Evolutionary conservation across 2,329 filamentous ascomycete genomes (phyloP).

Genomic region (Cytospora piceicola): DNA sequence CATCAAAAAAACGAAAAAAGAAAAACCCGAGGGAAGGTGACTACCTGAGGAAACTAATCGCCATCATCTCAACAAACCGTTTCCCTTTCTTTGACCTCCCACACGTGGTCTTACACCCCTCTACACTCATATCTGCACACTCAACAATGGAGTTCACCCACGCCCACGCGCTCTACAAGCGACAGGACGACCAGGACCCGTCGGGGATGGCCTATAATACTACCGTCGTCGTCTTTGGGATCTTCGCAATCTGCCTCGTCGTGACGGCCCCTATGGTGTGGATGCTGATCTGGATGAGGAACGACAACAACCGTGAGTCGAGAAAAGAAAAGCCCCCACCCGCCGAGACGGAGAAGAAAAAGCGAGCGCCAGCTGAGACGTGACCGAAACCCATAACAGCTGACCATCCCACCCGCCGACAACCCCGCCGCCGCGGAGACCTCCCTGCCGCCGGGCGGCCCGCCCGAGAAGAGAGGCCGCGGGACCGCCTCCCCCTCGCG

Average conservation of each 20-base stretch:
- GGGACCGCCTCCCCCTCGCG: background rate
- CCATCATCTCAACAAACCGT: too few species aligned
- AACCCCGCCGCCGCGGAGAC: background rate
- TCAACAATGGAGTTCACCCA: background rate
- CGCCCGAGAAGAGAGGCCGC: background rate
- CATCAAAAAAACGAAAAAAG: too few species aligned
- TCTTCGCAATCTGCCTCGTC: background rate
- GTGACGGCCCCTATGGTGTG: conserved; percentile 5
- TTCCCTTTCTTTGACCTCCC: too few species aligned
- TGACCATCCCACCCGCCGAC: background rate
- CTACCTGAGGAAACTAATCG: too few species aligned
- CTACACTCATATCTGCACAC: too few species aligned
- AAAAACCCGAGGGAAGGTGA: too few species aligned
- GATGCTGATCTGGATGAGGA: conserved; percentile 4
- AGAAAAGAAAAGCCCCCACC: background rate
- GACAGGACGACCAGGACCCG: background rate
- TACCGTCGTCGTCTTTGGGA: background rate
- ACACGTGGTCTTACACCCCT: too few species aligned
- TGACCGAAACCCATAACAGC: background rate
- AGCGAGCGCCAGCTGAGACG: background rate
- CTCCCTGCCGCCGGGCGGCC: background rate
- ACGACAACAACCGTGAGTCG: conserved; percentile 4
- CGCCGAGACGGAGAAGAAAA: background rate
- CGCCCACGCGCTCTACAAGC: background rate
- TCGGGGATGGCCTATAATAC: background rate